These are phyloP conservation scores for Suhomyces kilbournensis DNA, from an alignment of 805 yeast genomes.

Conservation along the genomic window DNA sequence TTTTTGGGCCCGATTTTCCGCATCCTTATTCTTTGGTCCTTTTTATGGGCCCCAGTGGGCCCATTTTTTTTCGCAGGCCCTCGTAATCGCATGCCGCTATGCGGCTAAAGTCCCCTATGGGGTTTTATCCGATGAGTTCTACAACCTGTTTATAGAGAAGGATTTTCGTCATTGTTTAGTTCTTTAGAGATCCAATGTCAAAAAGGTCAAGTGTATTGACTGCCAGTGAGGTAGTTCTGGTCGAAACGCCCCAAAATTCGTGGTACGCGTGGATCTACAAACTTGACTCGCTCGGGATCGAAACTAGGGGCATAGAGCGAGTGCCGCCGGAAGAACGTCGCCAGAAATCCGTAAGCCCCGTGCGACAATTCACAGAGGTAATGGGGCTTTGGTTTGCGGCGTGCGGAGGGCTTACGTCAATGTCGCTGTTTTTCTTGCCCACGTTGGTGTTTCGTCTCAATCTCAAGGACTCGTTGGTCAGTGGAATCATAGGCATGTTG, in stretches of 20 bases:
- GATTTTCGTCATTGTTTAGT: neutral
- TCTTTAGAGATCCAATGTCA: neutral
- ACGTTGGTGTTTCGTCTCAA: slow-evolving; percentile 27
- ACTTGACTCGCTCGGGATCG: slow-evolving; percentile 29
- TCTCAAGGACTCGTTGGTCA: slow-evolving; percentile 23
- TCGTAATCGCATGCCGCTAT: neutral
- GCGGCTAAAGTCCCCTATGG: neutral
- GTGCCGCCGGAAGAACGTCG: slow-evolving; percentile 27
- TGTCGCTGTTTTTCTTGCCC: slow-evolving; percentile 36
- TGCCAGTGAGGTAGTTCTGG: neutral
- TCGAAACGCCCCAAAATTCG: neutral
- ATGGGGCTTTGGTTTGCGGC: slow-evolving; percentile 39
- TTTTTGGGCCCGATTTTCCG: neutral
- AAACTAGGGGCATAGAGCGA: slow-evolving; percentile 35
- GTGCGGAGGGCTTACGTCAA: slow-evolving; percentile 38
- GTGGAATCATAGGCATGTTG: slow-evolving; percentile 28
- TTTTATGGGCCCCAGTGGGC: neutral
- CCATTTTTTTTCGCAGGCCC: neutral
- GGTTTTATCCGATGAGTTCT: neutral
- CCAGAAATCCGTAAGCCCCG: neutral
- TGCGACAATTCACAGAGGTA: slow-evolving; percentile 26
- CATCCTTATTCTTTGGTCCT: neutral
- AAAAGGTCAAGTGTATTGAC: neutral
- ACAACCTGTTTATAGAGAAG: neutral
- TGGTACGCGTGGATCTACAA: slow-evolving; percentile 10